phyloP scores from a whole-genome alignment of 2,329 filamentous ascomycete species.

The Fusarium duplospermum region DNA sequence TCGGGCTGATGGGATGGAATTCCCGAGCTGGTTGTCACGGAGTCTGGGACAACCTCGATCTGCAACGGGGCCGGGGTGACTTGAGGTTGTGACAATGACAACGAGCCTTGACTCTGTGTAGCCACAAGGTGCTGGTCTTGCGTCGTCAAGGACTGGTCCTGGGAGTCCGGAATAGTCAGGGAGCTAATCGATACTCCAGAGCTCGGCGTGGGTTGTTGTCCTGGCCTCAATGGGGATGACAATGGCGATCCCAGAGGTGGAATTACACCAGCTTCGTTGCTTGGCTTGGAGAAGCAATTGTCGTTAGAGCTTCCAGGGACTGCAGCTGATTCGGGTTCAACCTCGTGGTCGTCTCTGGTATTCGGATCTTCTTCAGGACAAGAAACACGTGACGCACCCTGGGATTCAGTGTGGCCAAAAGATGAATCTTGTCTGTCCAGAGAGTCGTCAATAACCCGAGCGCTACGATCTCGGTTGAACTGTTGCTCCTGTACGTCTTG shows the following conservation, averaged over 20 bases:
- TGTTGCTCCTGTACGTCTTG: not conserved
- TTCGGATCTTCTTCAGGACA: not conserved
- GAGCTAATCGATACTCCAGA: constrained; percentile 7
- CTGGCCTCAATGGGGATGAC: not conserved
- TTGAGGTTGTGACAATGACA: not conserved
- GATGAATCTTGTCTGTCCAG: not conserved
- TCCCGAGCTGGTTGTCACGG: constrained; percentile 18
- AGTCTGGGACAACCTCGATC: constrained; percentile 23
- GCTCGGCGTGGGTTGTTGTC: constrained; percentile 5
- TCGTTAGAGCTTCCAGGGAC: not conserved
- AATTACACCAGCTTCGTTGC: not conserved
- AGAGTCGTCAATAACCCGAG: not conserved
- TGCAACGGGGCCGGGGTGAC: constrained; percentile 12
- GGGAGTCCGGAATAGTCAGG: constrained; percentile 38
- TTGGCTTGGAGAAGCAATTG: not conserved
- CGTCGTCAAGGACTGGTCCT: constrained; percentile 26
- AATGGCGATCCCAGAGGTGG: not conserved
- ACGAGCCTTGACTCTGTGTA: not conserved
- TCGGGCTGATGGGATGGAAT: constrained; percentile 47
- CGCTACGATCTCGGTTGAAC: not conserved
- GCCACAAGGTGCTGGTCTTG: not conserved
- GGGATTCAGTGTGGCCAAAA: not conserved
- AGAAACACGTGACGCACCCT: not conserved
- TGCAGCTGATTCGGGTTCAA: not conserved
- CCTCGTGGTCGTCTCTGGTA: not conserved